Base-by-base conservation (phyloP, 305 asterid species). In the Fraxinus sp. region DNA sequence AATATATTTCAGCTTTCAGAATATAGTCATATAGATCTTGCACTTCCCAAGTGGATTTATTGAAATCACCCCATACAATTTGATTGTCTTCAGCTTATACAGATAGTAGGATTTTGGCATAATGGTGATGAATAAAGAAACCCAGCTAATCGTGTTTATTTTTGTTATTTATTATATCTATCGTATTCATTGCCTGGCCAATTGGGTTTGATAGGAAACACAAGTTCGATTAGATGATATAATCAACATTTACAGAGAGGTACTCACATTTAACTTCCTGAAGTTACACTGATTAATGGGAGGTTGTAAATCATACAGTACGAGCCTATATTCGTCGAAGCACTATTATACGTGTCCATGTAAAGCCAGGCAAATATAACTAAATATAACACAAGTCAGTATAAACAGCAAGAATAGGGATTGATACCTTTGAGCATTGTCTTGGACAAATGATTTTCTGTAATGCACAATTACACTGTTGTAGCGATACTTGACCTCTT, bases 361-460 rank as follows among this genome's bases (percentile, higher is more conserved):
- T 62, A 68, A 18, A 26, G 18, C 10, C n/a, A 68, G 18, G 39
- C 75, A 82, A 77, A 80, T 81, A 83, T 39, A 37, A 46, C 57
- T 77, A 26, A 57, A 78, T 30, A 82, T 24, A 83, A 78, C 78
- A 78, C 35, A 68, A 73, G 75, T 32, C 35, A 32, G 49, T 80
- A 83, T 14, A 76, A 81, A 55, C 7, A 64, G 33, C n/a, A 22
- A 64, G 76, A 70, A 70, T 16, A 49, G 55, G 71, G 71, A 49
- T 80, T 78, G 49, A 14, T 90, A 96, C 99, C 99, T 93, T 86
- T 96, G 99, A 79, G 98, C 98, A 88, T 94, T 94, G 77, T 96
- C 99, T 88, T 93, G 99, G 85, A 96, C 93, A 89, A 94, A 94
- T 41, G 99, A 96, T 85, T 96, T 96, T 84, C 95, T 88, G 90